Evolutionary conservation across 371 early-diverging fungal species (phyloP), one percentile per base, ranked within the genome.

Genomic region (Haplosporangium sp.): DNA sequence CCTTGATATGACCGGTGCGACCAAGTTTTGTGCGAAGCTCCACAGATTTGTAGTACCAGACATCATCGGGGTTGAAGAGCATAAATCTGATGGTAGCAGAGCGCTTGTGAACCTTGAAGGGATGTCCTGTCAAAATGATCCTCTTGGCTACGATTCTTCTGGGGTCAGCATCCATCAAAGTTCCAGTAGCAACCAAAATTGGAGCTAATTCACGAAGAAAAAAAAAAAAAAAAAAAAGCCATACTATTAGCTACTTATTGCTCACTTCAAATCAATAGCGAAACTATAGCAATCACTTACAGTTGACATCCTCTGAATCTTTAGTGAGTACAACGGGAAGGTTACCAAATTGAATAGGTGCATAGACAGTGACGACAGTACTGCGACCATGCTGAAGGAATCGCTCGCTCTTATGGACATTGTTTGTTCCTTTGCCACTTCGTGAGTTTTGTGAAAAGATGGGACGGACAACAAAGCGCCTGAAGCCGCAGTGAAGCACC

Each of bases 321-420:
- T 91, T 91, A 77, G 92, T 95, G 61, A 95, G 79, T 74, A 93
- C 84, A 27, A 92, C 91, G 19, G 95, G 96, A 34, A 91, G 89
- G 63, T 89, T 87, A 52, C 95, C 95, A 84, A 96, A 96, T 50
- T 90, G 91, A 74, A 96, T 92, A 17, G 97, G 98, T 4, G 94
- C 97, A 83, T 93, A 98, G 15, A 96, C 88, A 19, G 96, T 94
- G 20, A 92, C 97, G 3, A 97, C 88, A 44, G 88, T 87, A 5
- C 91, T 86, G 37, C 87, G 83, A 47, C 94, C 94, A 44, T 86
- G 86, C 69, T 91, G 90, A 69, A 97, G 83, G 87, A 94, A 98
- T n/a, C 96, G 89, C 77, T 96, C 96, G 71, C 94, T 94, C 87
- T 96, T 96, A 86, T 96, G 95, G n/a, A 98, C 97, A 76, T 96